Evolutionary conservation across 192 early-diverging fungal species (phyloP), one percentile per base, ranked within the genome.

Genomic region (Allomyces arbusculus): DNA sequence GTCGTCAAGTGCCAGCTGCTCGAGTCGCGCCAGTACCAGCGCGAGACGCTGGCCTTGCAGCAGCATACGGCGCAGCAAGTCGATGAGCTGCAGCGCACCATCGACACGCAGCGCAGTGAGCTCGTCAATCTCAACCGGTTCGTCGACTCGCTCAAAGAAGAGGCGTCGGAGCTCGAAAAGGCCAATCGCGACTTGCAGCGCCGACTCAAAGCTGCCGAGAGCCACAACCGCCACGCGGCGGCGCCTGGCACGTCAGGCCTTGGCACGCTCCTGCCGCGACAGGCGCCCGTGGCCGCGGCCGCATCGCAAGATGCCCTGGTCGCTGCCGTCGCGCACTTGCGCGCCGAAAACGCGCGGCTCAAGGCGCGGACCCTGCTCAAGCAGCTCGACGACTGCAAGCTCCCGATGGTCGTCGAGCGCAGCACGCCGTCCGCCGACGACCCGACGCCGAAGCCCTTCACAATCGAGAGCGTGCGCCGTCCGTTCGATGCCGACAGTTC

Each of bases 331-430:
- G 75, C 83, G 16, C 91, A 81, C 69, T 63, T 93, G 67, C 85
- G 89, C 33, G 76, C 79, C 63, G 92, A 95, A 70, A 93, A 92
- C 73, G 79, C 86, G 24, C 82, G 86, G 10, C 68, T 95, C 68
- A 90, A 89, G 65, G 80, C 82, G 9, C 72, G 74, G 23, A 79
- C 79, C 23, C 71, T 82, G 1, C 65, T 81, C 69, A 44, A 67
- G 55, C 71, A 70, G 22, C 69, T 81, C 10, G 68, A 76, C 26
- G 58, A 78, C 25, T 68, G 70, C 6, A 70, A 67, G 23, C 28
- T 72, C 40, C 70, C 74, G 24, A 70, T 62, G 28, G 65, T 80
- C 64, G 64, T 67, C 19, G 67, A 50, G 33, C 76, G 33, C 7
- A 40, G 33, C 12, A 14, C 16, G 12, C 50, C 16, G 3, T 58